Percentiles rank a stretch among this genome's conserved stretches.
phyloP scores from a whole-genome alignment of 768 basidiomycete species.

The Suillus plorans region DNA sequence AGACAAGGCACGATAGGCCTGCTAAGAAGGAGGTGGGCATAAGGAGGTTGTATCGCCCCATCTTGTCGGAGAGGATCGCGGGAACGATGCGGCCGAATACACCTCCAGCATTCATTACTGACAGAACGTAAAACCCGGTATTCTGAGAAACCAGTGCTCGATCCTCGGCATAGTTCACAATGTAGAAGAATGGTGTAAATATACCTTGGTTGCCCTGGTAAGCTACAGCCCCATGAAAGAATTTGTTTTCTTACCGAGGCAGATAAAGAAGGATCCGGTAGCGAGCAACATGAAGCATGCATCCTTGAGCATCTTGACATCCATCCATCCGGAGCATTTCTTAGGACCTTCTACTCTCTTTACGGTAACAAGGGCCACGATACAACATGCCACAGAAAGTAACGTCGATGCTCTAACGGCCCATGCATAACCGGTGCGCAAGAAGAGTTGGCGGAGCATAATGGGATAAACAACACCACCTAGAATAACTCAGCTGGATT shows the following conservation, averaged over 20 bases:
- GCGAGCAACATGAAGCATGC: conserved; percentile 51
- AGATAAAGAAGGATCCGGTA: conserved; percentile 55
- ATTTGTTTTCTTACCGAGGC: conserved; percentile 47
- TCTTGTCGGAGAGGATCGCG: conserved; percentile 59
- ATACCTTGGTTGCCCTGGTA: conserved; percentile 42
- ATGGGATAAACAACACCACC: conserved; percentile 75
- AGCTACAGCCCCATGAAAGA: background rate
- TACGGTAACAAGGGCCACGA: conserved; percentile 47
- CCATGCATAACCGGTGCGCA: conserved; percentile 59
- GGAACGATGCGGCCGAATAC: conserved; percentile 65
- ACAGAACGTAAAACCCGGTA: conserved; percentile 54
- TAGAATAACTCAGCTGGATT: conserved; percentile 26
- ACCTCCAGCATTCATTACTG: conserved; percentile 69
- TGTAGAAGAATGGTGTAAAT: conserved; percentile 73
- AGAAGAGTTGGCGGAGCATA: conserved; percentile 57
- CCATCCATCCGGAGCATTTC: conserved; percentile 18
- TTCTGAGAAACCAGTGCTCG: conserved; percentile 36
- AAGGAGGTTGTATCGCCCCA: conserved; percentile 70
- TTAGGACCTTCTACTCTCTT: conserved; percentile 22
- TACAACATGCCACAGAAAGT: conserved; percentile 47
- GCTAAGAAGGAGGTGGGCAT: conserved; percentile 61
- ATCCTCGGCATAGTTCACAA: conserved; percentile 56
- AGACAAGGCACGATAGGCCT: conserved; percentile 54
- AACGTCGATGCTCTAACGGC: conserved; percentile 58
- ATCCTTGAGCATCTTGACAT: conserved; percentile 41